Conservation (phyloP, 2,329 filamentous ascomycete species). For the Colletotrichum coccodes region DNA sequence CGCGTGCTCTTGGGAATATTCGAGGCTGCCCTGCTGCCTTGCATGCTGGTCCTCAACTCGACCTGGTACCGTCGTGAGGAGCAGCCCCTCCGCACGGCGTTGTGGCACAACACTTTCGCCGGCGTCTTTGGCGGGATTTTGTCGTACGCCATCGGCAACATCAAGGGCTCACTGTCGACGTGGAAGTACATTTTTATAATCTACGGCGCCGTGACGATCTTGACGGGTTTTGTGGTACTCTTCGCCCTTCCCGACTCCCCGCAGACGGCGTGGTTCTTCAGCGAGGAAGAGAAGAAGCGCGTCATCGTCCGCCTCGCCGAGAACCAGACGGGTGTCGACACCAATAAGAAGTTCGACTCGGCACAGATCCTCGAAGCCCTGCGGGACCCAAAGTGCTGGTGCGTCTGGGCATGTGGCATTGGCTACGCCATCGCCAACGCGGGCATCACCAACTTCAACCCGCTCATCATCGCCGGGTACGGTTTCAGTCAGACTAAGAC, state of each 20-base stretch:
- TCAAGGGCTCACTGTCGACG: constrained; percentile 36
- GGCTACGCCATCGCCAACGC: constrained; percentile 74
- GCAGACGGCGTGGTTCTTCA: constrained; percentile 63
- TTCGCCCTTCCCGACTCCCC: constrained; percentile 67
- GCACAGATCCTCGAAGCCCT: constrained; percentile 70
- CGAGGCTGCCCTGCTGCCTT: constrained; percentile 48
- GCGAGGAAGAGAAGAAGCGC: constrained; percentile 71
- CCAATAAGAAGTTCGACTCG: constrained; percentile 71
- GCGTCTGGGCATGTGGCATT: constrained; percentile 70
- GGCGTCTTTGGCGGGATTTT: constrained; percentile 60
- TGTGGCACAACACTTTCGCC: constrained; percentile 65
- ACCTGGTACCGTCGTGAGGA: constrained; percentile 62
- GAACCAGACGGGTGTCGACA: constrained; percentile 81
- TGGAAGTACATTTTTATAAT: constrained; percentile 66
- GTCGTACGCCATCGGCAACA: constrained; percentile 52
- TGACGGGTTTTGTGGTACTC: constrained; percentile 68
- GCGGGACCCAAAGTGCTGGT: constrained; percentile 62
- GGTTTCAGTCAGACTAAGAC: constrained; percentile 68
- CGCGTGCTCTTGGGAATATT: constrained; percentile 37
- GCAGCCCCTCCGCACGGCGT: constrained; percentile 71
- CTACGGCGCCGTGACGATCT: constrained; percentile 68
- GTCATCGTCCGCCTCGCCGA: constrained; percentile 77
- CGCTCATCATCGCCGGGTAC: constrained; percentile 70
- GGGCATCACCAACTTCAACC: constrained; percentile 73
- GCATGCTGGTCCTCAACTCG: constrained; percentile 58